phyloP scores from a whole-genome alignment of 495 filamentous ascomycete genomes.

The Hyphodiscus hymeniophilus region DNA sequence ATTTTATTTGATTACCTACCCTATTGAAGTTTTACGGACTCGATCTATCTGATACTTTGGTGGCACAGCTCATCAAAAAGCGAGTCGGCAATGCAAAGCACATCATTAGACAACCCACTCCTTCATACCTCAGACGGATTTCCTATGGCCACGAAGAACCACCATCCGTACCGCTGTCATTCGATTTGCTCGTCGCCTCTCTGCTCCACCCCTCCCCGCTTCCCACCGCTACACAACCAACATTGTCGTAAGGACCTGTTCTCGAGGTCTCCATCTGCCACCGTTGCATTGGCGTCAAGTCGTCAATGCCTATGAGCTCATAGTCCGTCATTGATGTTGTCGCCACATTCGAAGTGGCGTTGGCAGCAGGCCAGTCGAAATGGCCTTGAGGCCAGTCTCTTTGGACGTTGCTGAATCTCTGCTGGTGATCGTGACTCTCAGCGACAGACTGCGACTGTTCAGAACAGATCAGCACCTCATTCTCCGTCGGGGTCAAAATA shows the following conservation, averaged over 20 bases:
- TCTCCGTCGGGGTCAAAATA: neutral
- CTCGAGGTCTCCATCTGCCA: slow-evolving; percentile 2
- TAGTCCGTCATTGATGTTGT: neutral
- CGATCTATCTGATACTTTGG: too few species aligned
- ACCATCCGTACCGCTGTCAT: neutral
- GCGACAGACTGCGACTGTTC: neutral
- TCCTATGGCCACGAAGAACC: neutral
- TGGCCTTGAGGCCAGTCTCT: neutral
- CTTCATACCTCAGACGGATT: too few species aligned
- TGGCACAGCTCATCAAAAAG: too few species aligned
- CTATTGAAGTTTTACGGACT: too few species aligned
- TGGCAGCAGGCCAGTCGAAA: neutral
- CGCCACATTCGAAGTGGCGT: neutral
- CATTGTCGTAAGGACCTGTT: neutral
- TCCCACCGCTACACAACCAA: neutral
- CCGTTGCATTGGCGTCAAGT: slow-evolving; percentile 4
- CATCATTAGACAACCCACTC: too few species aligned
- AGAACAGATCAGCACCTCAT: neutral
- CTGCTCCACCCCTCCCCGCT: neutral
- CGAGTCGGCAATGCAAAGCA: too few species aligned
- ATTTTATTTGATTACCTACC: too few species aligned
- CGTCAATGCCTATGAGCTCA: too few species aligned
- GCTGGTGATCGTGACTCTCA: neutral
- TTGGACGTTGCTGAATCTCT: neutral
- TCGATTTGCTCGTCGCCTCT: neutral